Percentiles rank a stretch among this genome's conserved stretches.
These are phyloP conservation scores for Brassica incana DNA, from an alignment of 345 rosid species.

Conservation along the genomic window DNA sequence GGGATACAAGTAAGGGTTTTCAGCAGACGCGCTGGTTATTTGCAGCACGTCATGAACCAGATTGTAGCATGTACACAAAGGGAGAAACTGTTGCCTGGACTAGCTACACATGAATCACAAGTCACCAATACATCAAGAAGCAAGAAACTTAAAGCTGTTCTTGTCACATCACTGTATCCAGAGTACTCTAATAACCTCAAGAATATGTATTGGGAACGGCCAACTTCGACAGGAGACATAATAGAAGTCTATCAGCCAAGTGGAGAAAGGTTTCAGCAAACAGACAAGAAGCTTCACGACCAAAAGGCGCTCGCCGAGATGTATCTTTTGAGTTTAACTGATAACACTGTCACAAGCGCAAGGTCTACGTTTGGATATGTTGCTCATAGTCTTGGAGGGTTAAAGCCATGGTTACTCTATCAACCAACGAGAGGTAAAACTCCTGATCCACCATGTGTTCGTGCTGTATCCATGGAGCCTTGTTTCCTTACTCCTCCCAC, in stretches of 20 bases:
- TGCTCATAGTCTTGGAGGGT: slow-evolving; percentile 38
- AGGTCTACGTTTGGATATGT: slow-evolving; percentile 50
- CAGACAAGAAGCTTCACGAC: slow-evolving; percentile 36
- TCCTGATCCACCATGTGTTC: slow-evolving; percentile 45
- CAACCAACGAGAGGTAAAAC: slow-evolving; percentile 1
- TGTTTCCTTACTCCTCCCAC: slow-evolving; percentile 40
- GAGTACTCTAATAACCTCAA: slow-evolving; percentile 29
- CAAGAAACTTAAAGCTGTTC: slow-evolving; percentile 45
- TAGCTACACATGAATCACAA: slow-evolving; percentile 30
- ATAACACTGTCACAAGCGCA: slow-evolving; percentile 40
- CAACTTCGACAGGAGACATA: slow-evolving; percentile 36
- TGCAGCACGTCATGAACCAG: slow-evolving; percentile 38
- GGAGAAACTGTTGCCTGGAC: slow-evolving; percentile 41
- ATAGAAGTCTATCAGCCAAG: slow-evolving; percentile 46
- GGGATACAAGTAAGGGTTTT: slow-evolving; percentile 46
- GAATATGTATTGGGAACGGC: slow-evolving; percentile 32
- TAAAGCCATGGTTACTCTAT: slow-evolving; percentile 46
- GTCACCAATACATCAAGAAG: slow-evolving; percentile 44
- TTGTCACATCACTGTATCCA: slow-evolving; percentile 47
- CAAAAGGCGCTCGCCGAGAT: slow-evolving; percentile 45
- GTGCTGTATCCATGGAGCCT: slow-evolving; percentile 43
- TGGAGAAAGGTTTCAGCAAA: slow-evolving; percentile 38
- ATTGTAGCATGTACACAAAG: slow-evolving; percentile 35
- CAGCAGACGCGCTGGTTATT: slow-evolving; percentile 14
- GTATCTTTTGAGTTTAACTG: slow-evolving; percentile 43